Evolutionary conservation across 305 asterid genomes (phyloP).

Genomic region (Rubia tinctorum): DNA sequence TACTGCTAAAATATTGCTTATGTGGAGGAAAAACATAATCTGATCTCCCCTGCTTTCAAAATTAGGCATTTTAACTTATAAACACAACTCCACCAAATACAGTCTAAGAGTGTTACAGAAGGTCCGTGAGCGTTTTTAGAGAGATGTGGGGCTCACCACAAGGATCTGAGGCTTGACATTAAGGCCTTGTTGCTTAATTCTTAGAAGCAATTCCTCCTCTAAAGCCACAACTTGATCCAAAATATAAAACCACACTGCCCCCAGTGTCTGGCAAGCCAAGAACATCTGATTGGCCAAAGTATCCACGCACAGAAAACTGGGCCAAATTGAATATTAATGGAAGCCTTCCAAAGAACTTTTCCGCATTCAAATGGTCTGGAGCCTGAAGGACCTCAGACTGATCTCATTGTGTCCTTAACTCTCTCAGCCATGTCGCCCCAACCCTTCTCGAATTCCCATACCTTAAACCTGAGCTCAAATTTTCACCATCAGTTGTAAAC

Average conservation of each 20-base stretch:
- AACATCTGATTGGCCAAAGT: conserved; percentile 85
- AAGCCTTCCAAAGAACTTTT: conserved; percentile 68
- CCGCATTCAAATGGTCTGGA: conserved; percentile 65
- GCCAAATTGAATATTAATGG: conserved; percentile 74
- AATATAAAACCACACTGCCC: conserved; percentile 95
- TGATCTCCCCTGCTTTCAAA: not conserved
- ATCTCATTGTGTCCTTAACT: conserved; percentile 67
- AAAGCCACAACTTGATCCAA: conserved; percentile 93
- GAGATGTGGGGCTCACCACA: conserved; percentile 47
- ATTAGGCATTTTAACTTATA: too few relatives aligned
- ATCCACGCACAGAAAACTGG: conserved; percentile 83
- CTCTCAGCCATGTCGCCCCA: conserved; percentile 90
- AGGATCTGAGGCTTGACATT: conserved; percentile 83
- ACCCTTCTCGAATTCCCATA: conserved; percentile 91
- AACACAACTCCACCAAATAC: too few relatives aligned
- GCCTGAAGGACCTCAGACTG: conserved; percentile 83
- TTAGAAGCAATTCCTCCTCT: conserved; percentile 75
- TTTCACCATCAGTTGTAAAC: not conserved
- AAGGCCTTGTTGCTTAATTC: conserved; percentile 87
- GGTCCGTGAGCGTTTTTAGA: too few relatives aligned
- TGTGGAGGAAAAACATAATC: too few relatives aligned
- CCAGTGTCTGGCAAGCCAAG: conserved; percentile 98
- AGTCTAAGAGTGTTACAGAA: too few relatives aligned
- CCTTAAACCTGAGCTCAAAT: conserved; percentile 62
- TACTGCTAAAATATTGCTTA: too few relatives aligned